Evolutionary conservation across 106 monocot species (phyloP).

Genomic region (Phalaenopsis aphrodite): DNA sequence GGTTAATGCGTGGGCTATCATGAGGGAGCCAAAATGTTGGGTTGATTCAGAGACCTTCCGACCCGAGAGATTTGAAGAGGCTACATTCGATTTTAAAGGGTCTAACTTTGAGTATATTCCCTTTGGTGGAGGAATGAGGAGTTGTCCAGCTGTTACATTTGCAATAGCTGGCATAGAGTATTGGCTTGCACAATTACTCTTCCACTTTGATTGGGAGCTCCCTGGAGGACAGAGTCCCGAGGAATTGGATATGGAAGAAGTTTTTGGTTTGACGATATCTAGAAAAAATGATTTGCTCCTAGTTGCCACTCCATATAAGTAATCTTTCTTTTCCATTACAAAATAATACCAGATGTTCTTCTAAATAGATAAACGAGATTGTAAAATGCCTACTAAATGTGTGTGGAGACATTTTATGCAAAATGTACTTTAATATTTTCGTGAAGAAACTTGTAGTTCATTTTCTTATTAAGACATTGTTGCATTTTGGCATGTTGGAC

Average conservation of each 20-base stretch:
- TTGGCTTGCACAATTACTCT: conserved; percentile 1
- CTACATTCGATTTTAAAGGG: background rate
- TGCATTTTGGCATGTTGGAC: too few relatives aligned
- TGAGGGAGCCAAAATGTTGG: background rate
- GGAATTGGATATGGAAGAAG: conserved; percentile 12
- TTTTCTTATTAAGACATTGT: too few relatives aligned
- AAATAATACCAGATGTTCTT: too few relatives aligned
- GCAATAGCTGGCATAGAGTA: background rate
- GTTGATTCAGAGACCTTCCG: too few relatives aligned
- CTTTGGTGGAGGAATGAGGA: conserved; percentile 8
- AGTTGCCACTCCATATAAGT: background rate
- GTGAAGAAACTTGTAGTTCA: too few relatives aligned
- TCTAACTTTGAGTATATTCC: conserved; percentile 6
- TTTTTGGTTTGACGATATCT: background rate
- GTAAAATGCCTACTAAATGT: too few relatives aligned
- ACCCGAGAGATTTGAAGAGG: conserved; percentile 7
- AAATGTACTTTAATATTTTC: too few relatives aligned
- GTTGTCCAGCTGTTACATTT: conserved; percentile 5
- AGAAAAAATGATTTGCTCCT: background rate
- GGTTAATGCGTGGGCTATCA: conserved; percentile 9
- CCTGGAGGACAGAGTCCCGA: conserved; percentile 8
- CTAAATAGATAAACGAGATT: too few relatives aligned
- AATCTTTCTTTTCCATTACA: background rate
- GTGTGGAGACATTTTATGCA: too few relatives aligned
- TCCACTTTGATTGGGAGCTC: conserved; percentile 5